Percentiles rank a stretch among this genome's conserved stretches.
phyloP scores from a whole-genome alignment of 108 stramenopile species.

The Craspedostauros australis region DNA sequence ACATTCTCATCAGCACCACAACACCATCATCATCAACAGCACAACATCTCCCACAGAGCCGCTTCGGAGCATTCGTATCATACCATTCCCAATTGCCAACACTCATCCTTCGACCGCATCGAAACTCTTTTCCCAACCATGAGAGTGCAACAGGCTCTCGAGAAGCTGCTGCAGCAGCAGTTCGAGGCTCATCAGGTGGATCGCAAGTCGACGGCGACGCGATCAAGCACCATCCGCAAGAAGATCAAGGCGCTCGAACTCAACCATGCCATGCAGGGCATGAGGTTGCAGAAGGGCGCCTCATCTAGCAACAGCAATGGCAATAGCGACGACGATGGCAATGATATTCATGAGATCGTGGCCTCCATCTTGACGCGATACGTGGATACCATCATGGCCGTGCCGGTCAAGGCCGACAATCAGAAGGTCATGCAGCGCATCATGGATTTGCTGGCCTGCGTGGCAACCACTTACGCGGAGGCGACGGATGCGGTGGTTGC shows the following conservation, averaged over 20 bases:
- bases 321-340: background rate
- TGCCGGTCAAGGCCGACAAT: background rate
- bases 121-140: background rate
- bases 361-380: constrained; percentile 2
- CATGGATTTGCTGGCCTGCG: constrained; percentile 5
- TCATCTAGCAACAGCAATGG: too few relatives aligned
- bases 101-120: too few relatives aligned
- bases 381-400: constrained; percentile 7
- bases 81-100: too few relatives aligned
- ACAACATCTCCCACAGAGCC: too few relatives aligned
- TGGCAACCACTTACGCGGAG: background rate
- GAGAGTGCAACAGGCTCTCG: constrained; percentile 1
- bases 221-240: constrained; percentile 3
- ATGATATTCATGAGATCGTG: background rate
- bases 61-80: too few relatives aligned
- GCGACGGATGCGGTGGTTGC: constrained; percentile 7
- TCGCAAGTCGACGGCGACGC: background rate
- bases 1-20: too few relatives aligned
- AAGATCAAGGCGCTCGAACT: constrained; percentile 2
- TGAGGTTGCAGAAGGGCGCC: too few relatives aligned
- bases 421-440: background rate
- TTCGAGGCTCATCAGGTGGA: constrained; percentile 7
- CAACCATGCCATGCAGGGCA: background rate
- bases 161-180: constrained; percentile 1
- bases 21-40: too few relatives aligned